Conservation (phyloP, 23 red algal species). For the Gracilaria gracilis region DNA sequence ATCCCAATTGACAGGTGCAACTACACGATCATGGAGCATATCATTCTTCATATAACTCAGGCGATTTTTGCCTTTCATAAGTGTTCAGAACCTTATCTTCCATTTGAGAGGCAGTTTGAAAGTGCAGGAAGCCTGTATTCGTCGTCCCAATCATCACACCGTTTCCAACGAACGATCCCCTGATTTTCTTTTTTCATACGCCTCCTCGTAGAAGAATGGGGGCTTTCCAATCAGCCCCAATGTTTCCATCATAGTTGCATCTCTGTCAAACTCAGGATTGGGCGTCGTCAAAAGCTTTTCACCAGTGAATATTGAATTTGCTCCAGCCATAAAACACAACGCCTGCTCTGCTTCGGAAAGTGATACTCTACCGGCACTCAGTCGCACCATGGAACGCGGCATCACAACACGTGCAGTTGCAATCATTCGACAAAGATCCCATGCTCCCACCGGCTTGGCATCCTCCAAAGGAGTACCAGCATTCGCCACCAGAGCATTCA, state of each 20-base stretch:
- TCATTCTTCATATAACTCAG: too few relatives aligned
- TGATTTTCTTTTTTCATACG: constrained; percentile 10
- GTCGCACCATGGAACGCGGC: constrained; percentile 94
- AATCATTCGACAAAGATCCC: constrained; percentile 98
- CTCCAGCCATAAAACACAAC: constrained; percentile 97
- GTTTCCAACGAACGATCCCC: not conserved
- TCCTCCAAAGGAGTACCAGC: constrained; percentile 93
- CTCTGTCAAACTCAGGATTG: constrained; percentile 82
- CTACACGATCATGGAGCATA: too few relatives aligned
- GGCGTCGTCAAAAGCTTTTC: constrained; percentile 99
- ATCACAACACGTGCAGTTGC: constrained; percentile 94
- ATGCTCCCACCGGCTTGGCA: constrained; percentile 82
- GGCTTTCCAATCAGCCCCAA: constrained; percentile 87
- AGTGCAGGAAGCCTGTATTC: too few relatives aligned
- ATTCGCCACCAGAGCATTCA: constrained; percentile 96
- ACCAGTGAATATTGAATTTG: constrained; percentile 98
- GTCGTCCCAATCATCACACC: too few relatives aligned
- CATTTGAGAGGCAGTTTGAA: too few relatives aligned
- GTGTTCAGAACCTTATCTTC: too few relatives aligned
- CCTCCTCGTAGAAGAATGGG: constrained; percentile 85
- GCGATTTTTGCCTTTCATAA: too few relatives aligned
- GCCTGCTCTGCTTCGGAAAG: constrained; percentile 91
- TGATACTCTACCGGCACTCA: constrained; percentile 92
- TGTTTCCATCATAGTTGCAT: constrained; percentile 79
- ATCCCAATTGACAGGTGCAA: too few relatives aligned